Base-by-base conservation (phyloP, 1,284 basidiomycete species). In the Ustilago esculenta region DNA sequence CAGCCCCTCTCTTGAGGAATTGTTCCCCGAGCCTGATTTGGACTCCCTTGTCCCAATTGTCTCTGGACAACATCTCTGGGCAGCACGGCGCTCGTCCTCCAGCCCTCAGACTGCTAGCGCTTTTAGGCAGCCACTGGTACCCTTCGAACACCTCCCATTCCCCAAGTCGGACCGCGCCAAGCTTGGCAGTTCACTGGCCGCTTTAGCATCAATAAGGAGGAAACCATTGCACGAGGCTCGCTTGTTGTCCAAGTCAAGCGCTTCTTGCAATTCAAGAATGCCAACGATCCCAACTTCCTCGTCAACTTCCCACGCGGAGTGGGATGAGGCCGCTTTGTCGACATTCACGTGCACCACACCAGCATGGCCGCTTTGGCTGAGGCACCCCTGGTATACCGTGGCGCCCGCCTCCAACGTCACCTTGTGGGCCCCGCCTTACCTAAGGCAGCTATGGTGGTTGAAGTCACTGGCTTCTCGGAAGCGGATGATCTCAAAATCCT, bases 101-200 rank as follows among this genome's bases (percentile, higher is more conserved):
- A 29, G 7, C 12, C 27, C 27, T 29, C 7, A 6, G 7, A 6
- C 27, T 18, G n/a, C 10, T 37, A 18, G 36, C 20, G 18, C 36
- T 20, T 20, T 11, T 29, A 29, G 12, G 7, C 27, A 6, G 6
- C 27, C 27, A 6, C 12, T n/a, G 15, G 21, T 45, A 5, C 30
- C 43, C 18, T 45, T 23, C 15, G 43, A 35, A 10, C 32, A 45
- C 2, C 32, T 45, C 12, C 43, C 43, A 14, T 45, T 45, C 21
- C 43, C 33, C 1, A 45, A 25, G 2, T 32, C 30, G 9, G 43
- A 45, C 21, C 33, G 21, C 24, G 43, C 43, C 43, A 34, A 25
- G 32, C 20, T 45, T 45, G 43, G 43, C 43, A 33, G 11, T 45
- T 45, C 18, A 37, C 36, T 5, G 20, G 17, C 20, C 2, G 2